phyloP scores from a whole-genome alignment of 2,329 filamentous ascomycete species.

The Fusarium subtropicale region DNA sequence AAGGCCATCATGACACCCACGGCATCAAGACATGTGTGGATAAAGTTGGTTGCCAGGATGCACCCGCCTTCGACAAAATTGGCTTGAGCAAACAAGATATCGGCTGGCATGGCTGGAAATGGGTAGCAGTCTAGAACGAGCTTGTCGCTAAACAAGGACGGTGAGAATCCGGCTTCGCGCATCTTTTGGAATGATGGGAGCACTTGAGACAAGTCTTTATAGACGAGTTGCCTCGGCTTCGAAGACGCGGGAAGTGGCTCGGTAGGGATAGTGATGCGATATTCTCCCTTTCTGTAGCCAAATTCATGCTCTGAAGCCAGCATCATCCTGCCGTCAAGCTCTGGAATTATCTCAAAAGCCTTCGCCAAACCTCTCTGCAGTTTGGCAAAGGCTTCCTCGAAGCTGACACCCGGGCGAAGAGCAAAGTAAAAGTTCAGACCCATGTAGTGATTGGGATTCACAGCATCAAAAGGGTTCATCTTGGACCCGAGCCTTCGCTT shows the following conservation, averaged over 20 bases:
- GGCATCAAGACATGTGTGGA: conserved; percentile 8
- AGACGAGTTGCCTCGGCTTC: background rate
- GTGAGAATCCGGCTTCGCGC: conserved; percentile 2
- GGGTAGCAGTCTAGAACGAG: background rate
- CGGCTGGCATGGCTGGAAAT: conserved; percentile 4
- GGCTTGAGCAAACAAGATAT: conserved; percentile 9
- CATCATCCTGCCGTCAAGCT: conserved; percentile 18
- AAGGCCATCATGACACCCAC: conserved; percentile 5
- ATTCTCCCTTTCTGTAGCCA: conserved; percentile 10
- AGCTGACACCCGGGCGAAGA: background rate
- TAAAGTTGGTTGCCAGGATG: conserved; percentile 7
- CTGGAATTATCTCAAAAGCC: conserved; percentile 4
- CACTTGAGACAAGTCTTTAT: conserved; percentile 1
- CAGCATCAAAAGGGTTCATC: conserved; percentile 13
- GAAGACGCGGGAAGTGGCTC: background rate
- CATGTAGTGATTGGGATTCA: conserved; percentile 21
- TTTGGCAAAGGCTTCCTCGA: background rate
- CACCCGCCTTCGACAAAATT: conserved; percentile 6
- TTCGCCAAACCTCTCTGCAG: background rate
- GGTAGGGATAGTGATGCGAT: background rate
- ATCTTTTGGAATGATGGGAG: conserved; percentile 4
- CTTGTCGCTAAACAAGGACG: conserved; percentile 3
- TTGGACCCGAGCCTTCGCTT: conserved; percentile 3
- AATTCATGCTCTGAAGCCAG: conserved; percentile 12
- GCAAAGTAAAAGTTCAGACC: conserved; percentile 20